These are phyloP conservation scores for Blastobotrys americana DNA, from an alignment of 805 yeast species.

Conservation along the genomic window DNA sequence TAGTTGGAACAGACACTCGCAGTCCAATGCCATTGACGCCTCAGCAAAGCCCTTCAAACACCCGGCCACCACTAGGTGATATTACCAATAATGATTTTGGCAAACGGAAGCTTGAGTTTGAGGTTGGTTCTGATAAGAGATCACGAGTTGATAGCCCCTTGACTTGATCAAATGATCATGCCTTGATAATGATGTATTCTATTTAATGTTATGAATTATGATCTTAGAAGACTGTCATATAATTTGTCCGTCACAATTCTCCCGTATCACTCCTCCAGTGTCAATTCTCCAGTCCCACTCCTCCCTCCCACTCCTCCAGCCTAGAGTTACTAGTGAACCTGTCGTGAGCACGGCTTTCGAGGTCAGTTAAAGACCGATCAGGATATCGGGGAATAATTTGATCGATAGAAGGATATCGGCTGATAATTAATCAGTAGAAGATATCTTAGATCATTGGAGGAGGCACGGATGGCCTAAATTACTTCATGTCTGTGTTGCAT, in stretches of 20 bases:
- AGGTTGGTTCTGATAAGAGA: no score
- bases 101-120: neutral
- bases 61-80: neutral
- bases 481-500: conserved; percentile 8
- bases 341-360: neutral
- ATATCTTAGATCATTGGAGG: neutral
- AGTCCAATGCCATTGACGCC: conserved; percentile 6
- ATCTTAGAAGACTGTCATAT: no score
- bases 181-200: conserved; percentile 5
- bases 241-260: no score
- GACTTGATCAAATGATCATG: conserved; percentile 9
- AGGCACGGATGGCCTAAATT: no score
- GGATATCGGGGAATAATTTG: neutral
- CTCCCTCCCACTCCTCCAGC: no score
- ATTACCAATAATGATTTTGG: neutral
- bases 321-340: neutral
- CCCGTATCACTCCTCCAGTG: no score
- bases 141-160: no score
- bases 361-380: neutral
- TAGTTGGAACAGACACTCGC: conserved; percentile 6
- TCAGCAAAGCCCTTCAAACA: neutral
- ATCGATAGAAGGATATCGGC: neutral
- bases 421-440: neutral
- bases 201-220: conserved; percentile 1
- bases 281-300: no score